Evolutionary conservation across 352 stramenopile genomes (phyloP), one percentile per base, ranked within the genome.

Genomic region (Phytophthora sojae): DNA sequence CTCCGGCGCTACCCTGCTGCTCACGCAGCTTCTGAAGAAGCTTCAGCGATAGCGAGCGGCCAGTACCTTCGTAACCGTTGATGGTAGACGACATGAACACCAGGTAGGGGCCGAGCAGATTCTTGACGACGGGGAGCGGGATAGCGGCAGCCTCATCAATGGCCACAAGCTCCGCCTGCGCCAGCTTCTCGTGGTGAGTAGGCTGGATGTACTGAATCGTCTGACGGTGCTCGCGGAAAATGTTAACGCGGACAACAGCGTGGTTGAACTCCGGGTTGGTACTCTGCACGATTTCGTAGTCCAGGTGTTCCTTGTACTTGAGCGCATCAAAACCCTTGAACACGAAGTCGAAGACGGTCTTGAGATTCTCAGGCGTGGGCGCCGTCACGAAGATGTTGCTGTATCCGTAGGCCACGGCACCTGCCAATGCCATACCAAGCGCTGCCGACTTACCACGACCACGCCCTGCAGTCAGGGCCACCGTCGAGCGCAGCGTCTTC

Each of bases 61-160:
- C 98, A 4, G 98, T 99, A 51, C 98, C 98, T 92, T 99, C 98
- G 78, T 99, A 99, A 37, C 98, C 98, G 80, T 99, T 99, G 51
- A 99, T 96, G 4, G 98, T 99, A 29, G 97, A 99, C 69, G 96
- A 99, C 78, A 99, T 91, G 73, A 99, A 99, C 11, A 99, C 98
- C 8, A 99, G 80, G 79, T 99, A 98, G 37, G 94, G 90, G 0
- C 96, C 96, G 42, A 99, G 89, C 32, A 99, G 79, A 49, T 93
- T 92, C 67, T 98, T 94, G 6, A 99, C 97, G 21, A 99, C 80
- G 2, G 98, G 98, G 14, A 99, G 88, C n/a, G 98, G 98, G 75
- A 99, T 99, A 12, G 98, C 98, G n/a, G 98, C 98, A 23, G 98
- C 98, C 79, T 99, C 98, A 78, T 99, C 98, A 64, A 99, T 98